Evolutionary conservation across 2,329 filamentous ascomycete genomes (phyloP).

Genomic region (Calonectria leucothoes): DNA sequence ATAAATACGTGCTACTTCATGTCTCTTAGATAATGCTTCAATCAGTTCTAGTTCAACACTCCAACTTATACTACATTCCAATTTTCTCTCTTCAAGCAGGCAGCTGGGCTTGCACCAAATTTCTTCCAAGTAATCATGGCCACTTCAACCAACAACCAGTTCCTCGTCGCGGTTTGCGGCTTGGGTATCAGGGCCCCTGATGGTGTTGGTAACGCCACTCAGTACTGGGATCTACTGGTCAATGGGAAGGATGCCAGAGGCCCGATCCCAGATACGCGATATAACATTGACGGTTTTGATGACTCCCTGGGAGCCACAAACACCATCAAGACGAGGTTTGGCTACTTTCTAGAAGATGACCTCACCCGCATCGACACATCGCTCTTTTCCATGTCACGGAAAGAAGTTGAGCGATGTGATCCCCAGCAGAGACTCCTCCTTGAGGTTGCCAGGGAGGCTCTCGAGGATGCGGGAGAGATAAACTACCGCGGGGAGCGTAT

Average conservation of each 20-base stretch:
- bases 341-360: conserved; percentile 47
- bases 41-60: conserved; percentile 3
- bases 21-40: background rate
- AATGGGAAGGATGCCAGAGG: conserved; percentile 34
- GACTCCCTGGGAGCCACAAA: conserved; percentile 29
- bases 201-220: conserved; percentile 28
- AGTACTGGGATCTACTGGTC: conserved; percentile 42
- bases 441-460: conserved; percentile 49
- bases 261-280: conserved; percentile 34
- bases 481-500: conserved; percentile 45
- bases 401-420: conserved; percentile 48
- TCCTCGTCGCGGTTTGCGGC: conserved; percentile 41
- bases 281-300: conserved; percentile 34
- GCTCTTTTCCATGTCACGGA: conserved; percentile 40
- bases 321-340: conserved; percentile 34
- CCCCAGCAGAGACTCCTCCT: conserved; percentile 51
- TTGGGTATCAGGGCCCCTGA: conserved; percentile 42
- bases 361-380: conserved; percentile 41
- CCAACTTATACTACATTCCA: background rate
- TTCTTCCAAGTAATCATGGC: background rate
- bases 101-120: background rate
- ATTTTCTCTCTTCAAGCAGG: background rate
- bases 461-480: conserved; percentile 49
- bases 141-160: background rate
- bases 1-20: background rate